phyloP scores from a whole-genome alignment of 1,284 basidiomycete species.

The Naganishia sp. region DNA sequence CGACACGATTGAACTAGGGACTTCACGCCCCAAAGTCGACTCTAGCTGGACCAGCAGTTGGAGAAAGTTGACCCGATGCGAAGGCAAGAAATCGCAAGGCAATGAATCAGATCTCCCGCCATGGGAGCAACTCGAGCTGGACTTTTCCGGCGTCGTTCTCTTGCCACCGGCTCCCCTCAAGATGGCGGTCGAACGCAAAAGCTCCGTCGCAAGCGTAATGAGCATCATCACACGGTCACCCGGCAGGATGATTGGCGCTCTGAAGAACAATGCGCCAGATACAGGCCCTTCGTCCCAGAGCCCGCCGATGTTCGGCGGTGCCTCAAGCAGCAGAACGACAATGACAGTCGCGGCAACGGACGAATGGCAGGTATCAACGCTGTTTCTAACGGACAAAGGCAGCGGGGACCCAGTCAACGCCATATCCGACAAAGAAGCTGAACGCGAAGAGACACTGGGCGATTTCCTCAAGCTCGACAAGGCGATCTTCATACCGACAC shows the following conservation, averaged over 20 bases:
- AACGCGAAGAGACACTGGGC: background rate
- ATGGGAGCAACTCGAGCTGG: conserved; percentile 7
- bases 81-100: background rate
- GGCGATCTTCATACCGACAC: background rate
- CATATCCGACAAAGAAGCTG: background rate
- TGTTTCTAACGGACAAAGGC: background rate
- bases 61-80: background rate
- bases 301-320: too few species aligned
- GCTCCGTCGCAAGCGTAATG: background rate
- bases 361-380: too few species aligned
- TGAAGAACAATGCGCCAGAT: background rate
- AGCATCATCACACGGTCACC: background rate
- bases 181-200: background rate
- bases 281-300: background rate
- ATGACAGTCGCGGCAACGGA: too few species aligned
- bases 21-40: background rate
- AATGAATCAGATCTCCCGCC: background rate
- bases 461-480: background rate
- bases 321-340: too few species aligned
- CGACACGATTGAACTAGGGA: conserved; percentile 44
- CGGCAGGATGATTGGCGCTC: background rate
- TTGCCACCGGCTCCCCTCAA: background rate
- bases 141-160: conserved; percentile 3
- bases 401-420: background rate
- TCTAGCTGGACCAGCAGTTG: conserved; percentile 3